These are phyloP conservation scores for Colletotrichum sp. DNA, from an alignment of 2,329 filamentous ascomycete species.

Conservation along the genomic window DNA sequence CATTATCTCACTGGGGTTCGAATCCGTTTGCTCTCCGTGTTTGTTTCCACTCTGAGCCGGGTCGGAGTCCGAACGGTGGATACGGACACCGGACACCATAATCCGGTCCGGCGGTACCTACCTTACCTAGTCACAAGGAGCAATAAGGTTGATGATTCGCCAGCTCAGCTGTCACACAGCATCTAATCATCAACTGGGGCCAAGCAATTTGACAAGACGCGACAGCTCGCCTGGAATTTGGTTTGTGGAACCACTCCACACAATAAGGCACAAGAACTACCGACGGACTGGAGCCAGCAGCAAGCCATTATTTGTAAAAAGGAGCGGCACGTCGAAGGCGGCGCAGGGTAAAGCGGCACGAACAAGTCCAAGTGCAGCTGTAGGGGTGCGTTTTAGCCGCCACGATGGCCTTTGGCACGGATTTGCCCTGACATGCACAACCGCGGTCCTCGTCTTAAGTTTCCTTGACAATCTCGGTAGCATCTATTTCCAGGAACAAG, in stretches of 20 bases:
- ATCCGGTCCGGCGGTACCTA: neutral
- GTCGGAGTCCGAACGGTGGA: neutral
- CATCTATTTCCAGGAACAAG: neutral
- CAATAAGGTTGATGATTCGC: neutral
- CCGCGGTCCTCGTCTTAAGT: neutral
- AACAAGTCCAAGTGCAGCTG: neutral
- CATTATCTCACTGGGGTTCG: neutral
- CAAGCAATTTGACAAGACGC: neutral
- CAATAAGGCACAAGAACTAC: neutral
- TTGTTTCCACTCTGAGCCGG: neutral
- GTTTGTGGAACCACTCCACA: neutral
- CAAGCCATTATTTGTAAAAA: neutral
- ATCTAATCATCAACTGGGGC: neutral
- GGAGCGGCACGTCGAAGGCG: neutral
- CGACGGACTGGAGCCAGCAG: neutral
- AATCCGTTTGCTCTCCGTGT: neutral
- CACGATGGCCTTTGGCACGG: neutral
- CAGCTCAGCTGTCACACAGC: neutral
- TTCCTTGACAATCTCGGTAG: conserved; percentile 3
- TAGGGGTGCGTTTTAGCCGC: neutral
- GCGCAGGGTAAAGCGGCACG: neutral
- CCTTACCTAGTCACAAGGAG: neutral
- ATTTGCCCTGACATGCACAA: neutral
- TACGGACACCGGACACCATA: too few species aligned
- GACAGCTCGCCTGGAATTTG: neutral